Evolutionary conservation across 495 filamentous ascomycete species (phyloP), one percentile per base, ranked within the genome.

Genomic region (Geoglossum glabrum): DNA sequence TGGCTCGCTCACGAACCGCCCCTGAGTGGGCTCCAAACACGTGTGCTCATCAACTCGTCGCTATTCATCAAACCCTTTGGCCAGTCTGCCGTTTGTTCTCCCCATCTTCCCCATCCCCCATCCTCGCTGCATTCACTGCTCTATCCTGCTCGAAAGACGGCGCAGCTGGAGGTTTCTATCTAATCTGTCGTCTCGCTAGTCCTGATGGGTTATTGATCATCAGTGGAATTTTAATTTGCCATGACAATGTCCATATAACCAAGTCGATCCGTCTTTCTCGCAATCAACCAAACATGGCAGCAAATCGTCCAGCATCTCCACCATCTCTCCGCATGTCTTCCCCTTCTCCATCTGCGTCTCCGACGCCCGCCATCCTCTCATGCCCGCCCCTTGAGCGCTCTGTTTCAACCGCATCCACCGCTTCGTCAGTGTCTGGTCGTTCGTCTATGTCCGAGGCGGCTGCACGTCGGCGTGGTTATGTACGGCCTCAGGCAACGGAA

Each of bases 401-500:
- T 58, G 74, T 88, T 59, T 94, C 88, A 40, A 82, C 83, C 51
- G 76, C 79, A 33, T 93, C 88, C 25, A 84, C 82, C 27, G 71
- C 74, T 36, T 90, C 84, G 52, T 77, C 81, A 47, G 76, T 79
- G 26, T 85, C 79, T 17, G 65, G 72, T 54, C 64, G 65, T 34
- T 78, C 79, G 55, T 64, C 66, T 52, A 70, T 71, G 62, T 74
- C 73, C 63, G 77, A 68, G 8, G 81, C 71, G 72, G 74, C 64
- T 66, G 81, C 68, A 40, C 83, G 79, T 61, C 73, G 84, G 63
- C 76, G 90, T 57, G 90, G 90, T 28, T 96, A 89, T 71, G 85
- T 94, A 68, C 83, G 92, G 55, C 89, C 93, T 0, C 86, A 90
- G 68, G 87, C 83, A 28, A 95, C 85, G 34, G 79, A 87, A 63